Evolutionary conservation across 345 rosid species (phyloP), one percentile per base, ranked within the genome.

Genomic region (Pugionium dolabratum): DNA sequence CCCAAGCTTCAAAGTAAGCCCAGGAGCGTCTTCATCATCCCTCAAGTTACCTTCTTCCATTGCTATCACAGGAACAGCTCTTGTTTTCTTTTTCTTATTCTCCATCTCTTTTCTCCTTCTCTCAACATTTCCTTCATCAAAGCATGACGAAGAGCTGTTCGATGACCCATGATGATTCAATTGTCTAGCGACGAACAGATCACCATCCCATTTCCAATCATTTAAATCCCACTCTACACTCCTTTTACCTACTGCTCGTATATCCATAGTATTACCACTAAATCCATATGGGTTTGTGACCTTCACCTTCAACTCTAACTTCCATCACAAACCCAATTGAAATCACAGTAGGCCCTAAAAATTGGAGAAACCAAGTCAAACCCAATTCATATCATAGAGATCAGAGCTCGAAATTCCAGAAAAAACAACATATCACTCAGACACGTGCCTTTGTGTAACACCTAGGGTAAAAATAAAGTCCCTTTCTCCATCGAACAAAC

Each of bases 161-260:
- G 95, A 89, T 0, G 94, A 95, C 73, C 76, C 69, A 29, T 49
- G 80, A 40, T 85, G 82, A 72, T 85, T 89, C 78, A 80, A 54
- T 2, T 78, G 89, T 10, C 82, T 84, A 34, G 97, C 99, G 1
- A 88, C 69, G 59, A 95, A 95, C 64, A 95, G 89, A 83, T 95
- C 93, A 27, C 97, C 96, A 67, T 95, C 97, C 99, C 99, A 95
- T 78, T 87, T 89, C 96, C 97, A 95, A 64, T 86, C 96, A 78
- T 89, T 91, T 81, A 85, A 77, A 78, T 87, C 88, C 97, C 99
- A 95, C 40, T 95, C 97, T 29, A 80, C 50, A 59, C 75, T 85
- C 64, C 83, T 79, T 69, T 86, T 89, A 43, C 90, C 97, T 0
- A 81, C 79, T 2, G 87, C 79, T 51, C 76, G 54, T 64, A 86